Base-by-base conservation (phyloP, 1,139 yeast genomes). In the Meyerozyma smithsonii region DNA sequence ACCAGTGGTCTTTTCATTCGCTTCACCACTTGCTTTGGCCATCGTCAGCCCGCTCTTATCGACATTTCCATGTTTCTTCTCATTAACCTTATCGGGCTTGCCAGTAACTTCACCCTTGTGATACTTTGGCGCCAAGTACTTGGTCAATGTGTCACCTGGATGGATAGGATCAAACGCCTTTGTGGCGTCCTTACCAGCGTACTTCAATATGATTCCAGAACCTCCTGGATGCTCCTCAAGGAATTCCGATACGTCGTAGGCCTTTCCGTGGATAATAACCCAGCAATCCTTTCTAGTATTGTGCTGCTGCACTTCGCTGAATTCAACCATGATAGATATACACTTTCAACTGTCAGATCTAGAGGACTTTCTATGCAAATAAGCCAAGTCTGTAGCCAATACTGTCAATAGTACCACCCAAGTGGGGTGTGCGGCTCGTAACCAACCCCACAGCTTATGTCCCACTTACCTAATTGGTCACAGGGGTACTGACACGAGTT, bases 91-190 rank as follows among this genome's bases (percentile, higher is more conserved):
- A 38, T 48, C 50, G 8, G 43, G 48, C 44, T 50, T 55, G 35
- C 53, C 63, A 5, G 34, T 30, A 8, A 62, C 69, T 20, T 58
- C 65, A 3, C 73, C 73, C 44, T 52, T 47, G 44, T 63, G 70
- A 36, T 51, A 54, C 41, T 65, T 50, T 12, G 53, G 49, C 1
- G 56, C 54, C 50, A 71, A 62, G 44, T 70, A 69, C 51, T 68
- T 70, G 16, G 53, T 78, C 37, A 89, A 66, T 8, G 89, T 84
- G 50, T 84, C 92, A 12, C 83, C 76, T 0, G 96, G 95, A 61
- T 90, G 98, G 42, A 90, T 74, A 7, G 95, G 95, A 45, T 74
- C 79, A 54, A 77, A 77, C 10, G 72, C 79, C 49, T 73, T 74
- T 26, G 82, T 74, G n/a, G 81, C 81, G 49, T 77, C 81, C 42